These are phyloP conservation scores for Thielaviopsis populi DNA, from an alignment of 2,329 filamentous ascomycete genomes.

Conservation along the genomic window DNA sequence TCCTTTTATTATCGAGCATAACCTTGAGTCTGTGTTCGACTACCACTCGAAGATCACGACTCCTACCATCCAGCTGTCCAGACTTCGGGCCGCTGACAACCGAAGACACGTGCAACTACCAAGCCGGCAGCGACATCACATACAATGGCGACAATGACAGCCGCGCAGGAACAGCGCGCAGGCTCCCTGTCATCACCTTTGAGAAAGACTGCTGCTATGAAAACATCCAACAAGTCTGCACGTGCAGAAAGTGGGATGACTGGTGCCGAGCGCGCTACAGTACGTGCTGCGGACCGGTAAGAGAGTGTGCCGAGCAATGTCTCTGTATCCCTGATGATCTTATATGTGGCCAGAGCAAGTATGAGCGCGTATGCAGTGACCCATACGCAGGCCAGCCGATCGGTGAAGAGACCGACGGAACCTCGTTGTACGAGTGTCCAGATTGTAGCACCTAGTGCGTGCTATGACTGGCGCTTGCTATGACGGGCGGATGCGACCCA, in stretches of 20 bases:
- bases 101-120: not conserved
- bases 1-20: not conserved
- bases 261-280: conserved; percentile 10
- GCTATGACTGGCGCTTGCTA: not conserved
- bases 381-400: not conserved
- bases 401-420: not conserved
- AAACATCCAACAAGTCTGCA: conserved; percentile 6
- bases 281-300: conserved; percentile 9
- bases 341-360: conserved; percentile 4
- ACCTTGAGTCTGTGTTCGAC: not conserved
- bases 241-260: conserved; percentile 6
- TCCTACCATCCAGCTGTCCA: not conserved
- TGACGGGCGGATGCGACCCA: not conserved
- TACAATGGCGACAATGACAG: not conserved
- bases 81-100: not conserved
- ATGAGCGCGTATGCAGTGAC: not conserved
- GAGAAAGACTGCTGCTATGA: conserved; percentile 13
- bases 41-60: not conserved
- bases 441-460: not conserved
- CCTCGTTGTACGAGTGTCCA: not conserved
- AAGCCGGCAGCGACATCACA: not conserved
- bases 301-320: conserved; percentile 11
- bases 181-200: not conserved
- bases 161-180: not conserved
- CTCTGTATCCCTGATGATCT: conserved; percentile 10